These are phyloP conservation scores for Skeletonema potamos DNA, from an alignment of 108 stramenopile species.

Conservation along the genomic window DNA sequence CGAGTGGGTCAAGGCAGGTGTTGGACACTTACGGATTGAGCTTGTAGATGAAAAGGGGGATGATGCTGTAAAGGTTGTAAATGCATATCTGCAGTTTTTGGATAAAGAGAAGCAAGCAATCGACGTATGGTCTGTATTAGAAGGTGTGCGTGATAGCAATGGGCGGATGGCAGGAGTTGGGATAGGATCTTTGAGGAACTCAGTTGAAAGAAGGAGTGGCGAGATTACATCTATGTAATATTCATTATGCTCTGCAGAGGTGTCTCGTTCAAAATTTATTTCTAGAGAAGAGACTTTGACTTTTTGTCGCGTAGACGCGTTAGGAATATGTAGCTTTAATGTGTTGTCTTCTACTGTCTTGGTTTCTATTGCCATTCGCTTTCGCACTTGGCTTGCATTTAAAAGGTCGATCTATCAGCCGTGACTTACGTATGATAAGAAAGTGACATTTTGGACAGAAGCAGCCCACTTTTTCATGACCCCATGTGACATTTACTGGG, in stretches of 20 bases:
- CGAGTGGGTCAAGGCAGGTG: slow-evolving; percentile 59
- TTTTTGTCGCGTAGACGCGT: too few species aligned
- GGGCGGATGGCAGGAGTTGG: slow-evolving; percentile 57
- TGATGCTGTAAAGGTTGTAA: slow-evolving; percentile 51
- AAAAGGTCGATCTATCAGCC: too few species aligned
- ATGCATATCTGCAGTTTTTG: slow-evolving; percentile 45
- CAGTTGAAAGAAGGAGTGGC: slow-evolving; percentile 53
- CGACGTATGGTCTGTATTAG: slow-evolving; percentile 46
- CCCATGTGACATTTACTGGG: too few species aligned
- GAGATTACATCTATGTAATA: slow-evolving; percentile 16
- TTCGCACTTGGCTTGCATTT: too few species aligned
- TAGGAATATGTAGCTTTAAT: too few species aligned
- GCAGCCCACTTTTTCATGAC: too few species aligned
- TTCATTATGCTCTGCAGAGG: neutral
- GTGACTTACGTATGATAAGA: too few species aligned
- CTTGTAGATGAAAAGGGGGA: slow-evolving; percentile 67
- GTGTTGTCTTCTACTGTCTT: too few species aligned
- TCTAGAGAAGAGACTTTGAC: too few species aligned
- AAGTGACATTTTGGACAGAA: too few species aligned
- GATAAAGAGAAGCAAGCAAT: slow-evolving; percentile 28
- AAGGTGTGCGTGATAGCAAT: slow-evolving; percentile 57
- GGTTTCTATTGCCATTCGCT: too few species aligned
- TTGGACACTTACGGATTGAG: slow-evolving; percentile 61
- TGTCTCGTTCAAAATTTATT: too few species aligned
- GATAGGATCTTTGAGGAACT: slow-evolving; percentile 50